Conservation (phyloP, 768 basidiomycete genomes). For the Tricholoma saponaceum region DNA sequence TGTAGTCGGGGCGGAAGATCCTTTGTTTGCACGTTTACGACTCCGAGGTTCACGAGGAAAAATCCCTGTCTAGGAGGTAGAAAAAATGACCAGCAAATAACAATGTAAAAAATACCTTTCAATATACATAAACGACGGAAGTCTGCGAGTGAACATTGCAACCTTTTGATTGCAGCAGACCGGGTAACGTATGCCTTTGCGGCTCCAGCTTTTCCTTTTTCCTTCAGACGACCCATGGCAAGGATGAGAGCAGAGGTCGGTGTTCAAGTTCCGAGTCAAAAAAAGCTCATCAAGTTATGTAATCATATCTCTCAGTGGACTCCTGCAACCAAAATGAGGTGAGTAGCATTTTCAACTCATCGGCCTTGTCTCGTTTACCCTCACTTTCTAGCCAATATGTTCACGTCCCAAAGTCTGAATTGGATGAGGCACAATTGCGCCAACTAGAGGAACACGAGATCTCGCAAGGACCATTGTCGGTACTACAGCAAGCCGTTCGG, state of each 20-base stretch:
- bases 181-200: conserved; percentile 91
- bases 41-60: conserved; percentile 94
- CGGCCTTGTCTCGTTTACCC: not conserved
- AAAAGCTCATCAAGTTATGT: conserved; percentile 1
- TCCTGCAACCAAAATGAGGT: conserved; percentile 32
- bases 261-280: too few species aligned
- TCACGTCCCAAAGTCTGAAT: conserved; percentile 93
- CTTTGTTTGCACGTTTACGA: conserved; percentile 94
- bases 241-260: not conserved
- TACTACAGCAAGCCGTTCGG: conserved; percentile 94
- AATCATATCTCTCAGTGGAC: not conserved
- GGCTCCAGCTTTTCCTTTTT: conserved; percentile 88
- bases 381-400: conserved; percentile 78
- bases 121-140: conserved; percentile 96
- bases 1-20: conserved; percentile 92
- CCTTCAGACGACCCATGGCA: conserved; percentile 72
- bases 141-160: conserved; percentile 95
- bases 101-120: conserved; percentile 62
- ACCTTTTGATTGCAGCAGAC: conserved; percentile 86
- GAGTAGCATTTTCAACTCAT: conserved; percentile 7
- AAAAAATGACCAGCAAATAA: not conserved
- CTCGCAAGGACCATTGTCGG: conserved; percentile 94
- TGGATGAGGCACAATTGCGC: conserved; percentile 94
- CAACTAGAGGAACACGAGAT: conserved; percentile 98
- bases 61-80: conserved; percentile 59